A percentile compares a stretch with the other conserved stretches of the same genome.
Conservation (phyloP, 2,329 filamentous ascomycete species). For the Endothia cerciana region DNA sequence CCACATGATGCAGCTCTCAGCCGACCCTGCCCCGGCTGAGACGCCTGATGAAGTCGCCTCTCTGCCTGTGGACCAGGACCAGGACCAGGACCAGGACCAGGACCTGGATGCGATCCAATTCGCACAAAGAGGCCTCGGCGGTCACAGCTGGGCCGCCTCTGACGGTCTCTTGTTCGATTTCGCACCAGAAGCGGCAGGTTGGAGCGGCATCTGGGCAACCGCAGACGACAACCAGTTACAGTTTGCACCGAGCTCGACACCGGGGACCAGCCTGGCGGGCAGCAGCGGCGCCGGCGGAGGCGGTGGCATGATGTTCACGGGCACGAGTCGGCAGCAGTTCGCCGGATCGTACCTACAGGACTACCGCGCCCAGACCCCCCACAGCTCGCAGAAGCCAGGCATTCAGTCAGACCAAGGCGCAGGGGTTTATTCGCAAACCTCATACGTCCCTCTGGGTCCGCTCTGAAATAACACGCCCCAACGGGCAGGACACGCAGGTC, state of each 20-base stretch:
- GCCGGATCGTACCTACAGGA: slow-evolving; percentile 1
- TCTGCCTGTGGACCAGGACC: background rate
- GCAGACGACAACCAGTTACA: background rate
- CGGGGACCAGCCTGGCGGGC: background rate
- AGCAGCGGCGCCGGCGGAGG: background rate
- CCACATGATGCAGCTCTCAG: background rate
- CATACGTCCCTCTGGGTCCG: too few relatives aligned
- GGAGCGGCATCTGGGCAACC: background rate
- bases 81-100: background rate
- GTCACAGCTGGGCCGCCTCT: background rate
- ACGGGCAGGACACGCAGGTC: too few relatives aligned
- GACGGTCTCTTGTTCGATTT: background rate
- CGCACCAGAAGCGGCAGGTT: background rate
- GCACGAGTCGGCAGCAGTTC: background rate
- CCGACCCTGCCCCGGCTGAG: background rate
- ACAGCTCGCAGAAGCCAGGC: too few relatives aligned
- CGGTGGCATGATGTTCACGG: background rate
- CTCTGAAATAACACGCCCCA: too few relatives aligned
- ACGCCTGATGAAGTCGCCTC: background rate
- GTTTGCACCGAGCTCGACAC: background rate
- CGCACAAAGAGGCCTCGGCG: background rate
- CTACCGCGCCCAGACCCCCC: background rate
- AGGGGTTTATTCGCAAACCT: background rate
- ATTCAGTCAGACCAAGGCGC: too few relatives aligned
- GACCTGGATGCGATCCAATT: background rate